Conservation (phyloP, 1,284 basidiomycete species). For the Lignosus rhinocerotis region DNA sequence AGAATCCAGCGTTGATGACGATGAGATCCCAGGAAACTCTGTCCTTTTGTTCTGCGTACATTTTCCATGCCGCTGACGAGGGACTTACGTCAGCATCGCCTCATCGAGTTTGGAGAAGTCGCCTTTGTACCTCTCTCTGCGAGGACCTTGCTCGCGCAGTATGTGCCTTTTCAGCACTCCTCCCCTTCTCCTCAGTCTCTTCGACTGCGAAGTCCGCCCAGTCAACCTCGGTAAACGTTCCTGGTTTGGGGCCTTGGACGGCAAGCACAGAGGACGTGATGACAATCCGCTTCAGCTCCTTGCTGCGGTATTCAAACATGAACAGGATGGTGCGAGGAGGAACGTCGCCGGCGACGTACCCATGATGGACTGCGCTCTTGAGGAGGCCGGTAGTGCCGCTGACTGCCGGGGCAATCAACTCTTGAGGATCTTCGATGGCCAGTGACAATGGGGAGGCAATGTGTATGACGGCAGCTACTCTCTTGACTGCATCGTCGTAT, state of each 20-base stretch:
- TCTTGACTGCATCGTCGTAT: constrained; percentile 14
- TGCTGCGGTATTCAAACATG: neutral
- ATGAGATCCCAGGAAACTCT: constrained; percentile 23
- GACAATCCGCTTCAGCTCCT: constrained; percentile 43
- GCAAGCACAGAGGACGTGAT: constrained; percentile 60
- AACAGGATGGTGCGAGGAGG: no score
- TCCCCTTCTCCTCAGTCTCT: constrained; percentile 53
- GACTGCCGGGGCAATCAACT: constrained; percentile 10
- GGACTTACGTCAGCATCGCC: no score
- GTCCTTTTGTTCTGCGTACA: constrained; percentile 22
- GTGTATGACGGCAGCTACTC: constrained; percentile 38
- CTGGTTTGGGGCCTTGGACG: constrained; percentile 37
- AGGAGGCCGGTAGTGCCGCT: constrained; percentile 2
- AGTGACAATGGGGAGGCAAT: constrained; percentile 44
- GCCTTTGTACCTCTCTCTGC: constrained; percentile 50
- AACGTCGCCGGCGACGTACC: no score
- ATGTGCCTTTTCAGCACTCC: constrained; percentile 47
- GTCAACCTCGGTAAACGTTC: constrained; percentile 45
- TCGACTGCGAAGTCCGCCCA: constrained; percentile 64
- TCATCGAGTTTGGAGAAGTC: no score
- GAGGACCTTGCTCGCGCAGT: constrained; percentile 63
- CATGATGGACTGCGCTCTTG: neutral
- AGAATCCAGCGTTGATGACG: constrained; percentile 21
- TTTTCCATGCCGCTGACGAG: constrained; percentile 26
- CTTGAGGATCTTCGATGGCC: constrained; percentile 35